Evolutionary conservation across 108 stramenopile species (phyloP).

Genomic region (Epithemia pelagica): DNA sequence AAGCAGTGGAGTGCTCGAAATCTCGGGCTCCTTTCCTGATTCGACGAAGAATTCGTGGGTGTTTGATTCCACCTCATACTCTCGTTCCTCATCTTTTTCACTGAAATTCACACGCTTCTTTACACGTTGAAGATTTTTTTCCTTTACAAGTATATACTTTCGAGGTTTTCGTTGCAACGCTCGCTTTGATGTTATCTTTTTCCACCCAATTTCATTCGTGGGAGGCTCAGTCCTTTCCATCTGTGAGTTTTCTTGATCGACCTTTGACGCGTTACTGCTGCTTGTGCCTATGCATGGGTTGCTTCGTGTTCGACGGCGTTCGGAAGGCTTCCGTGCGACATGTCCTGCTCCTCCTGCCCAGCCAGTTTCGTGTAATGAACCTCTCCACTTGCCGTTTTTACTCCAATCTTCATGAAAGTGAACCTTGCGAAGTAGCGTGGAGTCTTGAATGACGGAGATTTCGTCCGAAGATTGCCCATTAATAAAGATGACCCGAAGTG

Average conservation of each 20-base stretch:
- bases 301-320: neutral
- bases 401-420: neutral
- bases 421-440: neutral
- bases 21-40: too few species aligned
- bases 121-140: neutral
- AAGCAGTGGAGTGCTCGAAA: too few species aligned
- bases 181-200: too few species aligned
- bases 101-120: neutral
- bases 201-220: too few species aligned
- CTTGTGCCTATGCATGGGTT: neutral
- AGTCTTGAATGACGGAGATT: neutral
- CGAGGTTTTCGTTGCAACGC: neutral
- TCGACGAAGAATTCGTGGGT: neutral
- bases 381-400: neutral
- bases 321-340: neutral
- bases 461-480: neutral
- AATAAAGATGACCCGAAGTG: neutral
- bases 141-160: too few species aligned
- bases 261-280: neutral
- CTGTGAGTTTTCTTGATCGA: neutral
- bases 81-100: neutral
- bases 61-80: neutral
- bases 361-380: neutral
- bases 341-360: neutral
- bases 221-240: neutral